Base-by-base conservation (phyloP, 495 filamentous ascomycete genomes). In the Beverwykella pulmonaria region DNA sequence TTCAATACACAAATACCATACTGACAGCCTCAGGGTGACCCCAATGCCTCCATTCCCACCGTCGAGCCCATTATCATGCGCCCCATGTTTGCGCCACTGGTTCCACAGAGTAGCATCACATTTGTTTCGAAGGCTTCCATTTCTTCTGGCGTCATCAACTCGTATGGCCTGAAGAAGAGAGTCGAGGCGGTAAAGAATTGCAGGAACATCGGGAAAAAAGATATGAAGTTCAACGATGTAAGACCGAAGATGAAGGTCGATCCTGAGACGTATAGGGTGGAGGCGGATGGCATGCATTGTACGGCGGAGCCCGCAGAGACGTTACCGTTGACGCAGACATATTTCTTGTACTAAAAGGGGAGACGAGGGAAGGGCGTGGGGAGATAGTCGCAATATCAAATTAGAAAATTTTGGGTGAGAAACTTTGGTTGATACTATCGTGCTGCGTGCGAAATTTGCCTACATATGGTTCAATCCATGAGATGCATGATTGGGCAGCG, bases 181-280 rank as follows among this genome's bases (percentile, higher is more conserved):
- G 79, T 98, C 62, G 91, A 92, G 79, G 79, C 90, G 9, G 91
- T 98, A 27, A 86, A 84, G 69, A 85, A 87, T 53, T 97, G 93
- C 74, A 84, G 94, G 65, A 84, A 78, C 20, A 84, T 98, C 55
- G 81, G 89, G 19, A 98, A 98, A 83, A 83, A 80, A 72, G 91
- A 98, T 74, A 97, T 98, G 93, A 94, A 92, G 77, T 92, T 84
- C 77, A 98, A 98, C 77, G 88, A 92, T 71, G 75, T 78, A 20
- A 92, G 88, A 88, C 94, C 94, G 19, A 87, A 82, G 79, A 98
- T 98, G 92, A 88, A 83, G 75, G 94, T 98, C 44, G 92, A 98
- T 72, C 91, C 94, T 10, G 94, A 98, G 80, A 86, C 83, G 70
- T 98, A 97, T 77, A 84, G 81, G 32, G 94, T 98, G 44, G 88